A percentile compares a stretch with the other conserved stretches of the same genome.
Evolutionary conservation across 495 filamentous ascomycete genomes (phyloP).

Genomic region (Penicillium desertorum): DNA sequence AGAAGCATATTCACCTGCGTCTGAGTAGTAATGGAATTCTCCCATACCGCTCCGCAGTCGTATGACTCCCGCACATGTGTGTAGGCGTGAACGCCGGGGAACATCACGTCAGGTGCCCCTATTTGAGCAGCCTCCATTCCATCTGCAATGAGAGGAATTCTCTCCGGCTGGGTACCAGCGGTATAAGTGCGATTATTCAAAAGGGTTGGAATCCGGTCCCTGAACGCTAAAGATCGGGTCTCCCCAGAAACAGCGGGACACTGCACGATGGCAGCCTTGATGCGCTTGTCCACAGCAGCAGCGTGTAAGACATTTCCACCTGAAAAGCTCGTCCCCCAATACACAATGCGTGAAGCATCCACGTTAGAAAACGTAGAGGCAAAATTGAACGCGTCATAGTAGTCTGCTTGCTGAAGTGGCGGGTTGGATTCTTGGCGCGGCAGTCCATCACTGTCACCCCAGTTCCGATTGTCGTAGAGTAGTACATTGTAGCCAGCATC

Average conservation of each 20-base stretch:
- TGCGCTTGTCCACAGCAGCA: conserved; percentile 34
- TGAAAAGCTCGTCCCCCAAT: conserved; percentile 35
- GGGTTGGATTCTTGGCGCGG: conserved; percentile 36
- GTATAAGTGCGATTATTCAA: conserved; percentile 7
- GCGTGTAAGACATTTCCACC: conserved; percentile 32
- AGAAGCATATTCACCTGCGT: conserved; percentile 27
- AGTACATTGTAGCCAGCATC: conserved; percentile 25
- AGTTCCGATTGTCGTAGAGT: conserved; percentile 39
- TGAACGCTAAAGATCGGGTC: conserved; percentile 16
- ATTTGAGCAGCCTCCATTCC: background rate
- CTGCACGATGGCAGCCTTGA: conserved; percentile 37
- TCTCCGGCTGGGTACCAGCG: background rate
- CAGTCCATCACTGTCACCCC: conserved; percentile 34
- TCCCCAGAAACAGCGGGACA: conserved; percentile 21
- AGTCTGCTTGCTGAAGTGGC: conserved; percentile 28
- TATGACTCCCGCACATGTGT: background rate
- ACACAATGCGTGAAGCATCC: conserved; percentile 27
- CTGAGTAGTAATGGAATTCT: conserved; percentile 30
- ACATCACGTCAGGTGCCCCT: background rate
- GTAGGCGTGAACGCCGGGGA: background rate
- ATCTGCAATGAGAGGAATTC: conserved; percentile 8
- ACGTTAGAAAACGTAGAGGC: conserved; percentile 25
- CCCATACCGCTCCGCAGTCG: conserved; percentile 17
- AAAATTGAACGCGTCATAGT: conserved; percentile 35
- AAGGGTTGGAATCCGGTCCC: conserved; percentile 8